phyloP scores from a whole-genome alignment of 2,329 filamentous ascomycete species.

The Colletotrichum gloeosporioides region DNA sequence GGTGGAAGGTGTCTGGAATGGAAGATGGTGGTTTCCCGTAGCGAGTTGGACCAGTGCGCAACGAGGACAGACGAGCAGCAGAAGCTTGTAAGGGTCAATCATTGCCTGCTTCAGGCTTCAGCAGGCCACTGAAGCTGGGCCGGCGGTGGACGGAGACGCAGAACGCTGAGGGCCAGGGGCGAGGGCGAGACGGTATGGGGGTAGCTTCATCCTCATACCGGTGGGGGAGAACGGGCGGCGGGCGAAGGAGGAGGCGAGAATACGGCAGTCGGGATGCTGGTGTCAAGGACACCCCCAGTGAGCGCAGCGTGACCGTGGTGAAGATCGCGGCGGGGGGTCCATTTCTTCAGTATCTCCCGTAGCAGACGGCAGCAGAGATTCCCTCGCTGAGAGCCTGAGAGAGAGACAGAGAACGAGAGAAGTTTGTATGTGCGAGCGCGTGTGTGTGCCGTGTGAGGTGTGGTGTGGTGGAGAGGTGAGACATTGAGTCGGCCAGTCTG shows the following conservation, averaged over 20 bases:
- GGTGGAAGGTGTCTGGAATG: conserved; percentile 5
- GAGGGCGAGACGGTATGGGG: conserved; percentile 1
- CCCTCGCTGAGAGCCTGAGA: neutral
- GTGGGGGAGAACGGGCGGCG: neutral
- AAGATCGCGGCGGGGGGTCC: neutral
- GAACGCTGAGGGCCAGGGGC: neutral
- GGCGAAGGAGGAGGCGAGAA: conserved; percentile 5
- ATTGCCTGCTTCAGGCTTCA: neutral
- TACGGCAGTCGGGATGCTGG: neutral
- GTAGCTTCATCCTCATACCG: conserved; percentile 5
- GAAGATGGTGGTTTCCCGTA: neutral
- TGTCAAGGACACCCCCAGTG: neutral
- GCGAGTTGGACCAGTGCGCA: conserved; percentile 1
- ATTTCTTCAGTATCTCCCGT: neutral
- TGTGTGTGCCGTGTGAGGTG: neutral
- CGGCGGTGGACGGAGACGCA: neutral
- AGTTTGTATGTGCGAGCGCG: neutral
- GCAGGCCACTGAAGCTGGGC: neutral
- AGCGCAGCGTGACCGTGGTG: neutral
- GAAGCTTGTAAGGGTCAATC: neutral
- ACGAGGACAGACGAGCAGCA: neutral
- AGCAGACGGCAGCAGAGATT: neutral
- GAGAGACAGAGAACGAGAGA: neutral
- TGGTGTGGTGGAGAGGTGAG: neutral
- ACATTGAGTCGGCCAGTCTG: neutral